Evolutionary conservation across 2,329 filamentous ascomycete species (phyloP).

Genomic region (Fragosphaeria purpurea): DNA sequence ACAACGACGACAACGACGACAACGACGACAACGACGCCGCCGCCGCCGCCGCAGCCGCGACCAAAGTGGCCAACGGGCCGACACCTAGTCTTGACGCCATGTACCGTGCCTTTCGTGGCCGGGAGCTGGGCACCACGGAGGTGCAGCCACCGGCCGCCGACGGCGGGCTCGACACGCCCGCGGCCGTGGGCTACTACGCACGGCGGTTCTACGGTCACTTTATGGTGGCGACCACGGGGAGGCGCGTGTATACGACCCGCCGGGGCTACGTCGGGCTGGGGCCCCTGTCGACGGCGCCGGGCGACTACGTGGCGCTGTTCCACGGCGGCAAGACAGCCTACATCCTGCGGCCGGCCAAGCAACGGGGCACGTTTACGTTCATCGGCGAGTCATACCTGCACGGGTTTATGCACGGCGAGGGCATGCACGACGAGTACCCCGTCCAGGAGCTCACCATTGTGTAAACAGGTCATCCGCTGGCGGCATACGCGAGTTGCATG

Average conservation of each 20-base stretch:
- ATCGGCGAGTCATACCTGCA: conserved; percentile 2
- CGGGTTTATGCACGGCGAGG: conserved; percentile 2
- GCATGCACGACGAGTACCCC: background rate
- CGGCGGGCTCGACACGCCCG: no score
- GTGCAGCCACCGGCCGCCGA: no score
- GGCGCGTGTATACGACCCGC: no score
- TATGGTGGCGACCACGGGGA: no score
- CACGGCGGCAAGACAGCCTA: background rate
- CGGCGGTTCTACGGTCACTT: no score
- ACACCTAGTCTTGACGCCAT: no score
- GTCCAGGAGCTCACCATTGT: background rate
- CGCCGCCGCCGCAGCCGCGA: background rate
- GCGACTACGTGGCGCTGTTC: background rate
- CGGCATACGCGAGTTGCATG: no score
- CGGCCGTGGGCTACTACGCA: no score
- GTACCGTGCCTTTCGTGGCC: no score
- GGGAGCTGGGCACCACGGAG: no score
- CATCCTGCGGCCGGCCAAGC: background rate
- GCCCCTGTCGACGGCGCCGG: background rate
- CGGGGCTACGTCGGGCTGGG: background rate
- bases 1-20: no score
- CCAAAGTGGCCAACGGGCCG: no score
- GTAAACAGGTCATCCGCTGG: background rate
- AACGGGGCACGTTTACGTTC: background rate
- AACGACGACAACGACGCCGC: background rate